These are phyloP conservation scores for Sporothrix humicola DNA, from an alignment of 2,329 filamentous ascomycete genomes.

Conservation along the genomic window DNA sequence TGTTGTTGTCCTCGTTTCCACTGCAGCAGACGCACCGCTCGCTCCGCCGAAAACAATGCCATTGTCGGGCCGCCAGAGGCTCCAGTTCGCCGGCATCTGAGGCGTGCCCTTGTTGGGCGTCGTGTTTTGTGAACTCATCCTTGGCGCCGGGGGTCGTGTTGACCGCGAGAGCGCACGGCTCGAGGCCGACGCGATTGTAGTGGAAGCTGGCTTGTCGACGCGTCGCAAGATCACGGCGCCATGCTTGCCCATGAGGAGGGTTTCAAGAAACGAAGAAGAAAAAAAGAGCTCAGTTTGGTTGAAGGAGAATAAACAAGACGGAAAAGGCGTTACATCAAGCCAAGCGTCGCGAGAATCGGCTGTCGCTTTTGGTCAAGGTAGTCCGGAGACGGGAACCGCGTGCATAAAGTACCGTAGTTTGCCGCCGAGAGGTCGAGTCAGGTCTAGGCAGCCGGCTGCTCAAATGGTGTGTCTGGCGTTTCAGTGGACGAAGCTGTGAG, in stretches of 20 bases:
- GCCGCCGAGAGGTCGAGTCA: not conserved
- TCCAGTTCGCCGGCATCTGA: conserved; percentile 36
- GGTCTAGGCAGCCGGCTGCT: conserved; percentile 10
- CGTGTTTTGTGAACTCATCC: not conserved
- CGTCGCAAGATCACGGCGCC: conserved; percentile 23
- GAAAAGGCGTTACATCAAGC: too few species aligned
- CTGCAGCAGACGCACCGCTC: not conserved
- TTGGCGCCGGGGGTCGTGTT: not conserved
- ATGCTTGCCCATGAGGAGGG: conserved; percentile 31
- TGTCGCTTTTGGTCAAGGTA: not conserved
- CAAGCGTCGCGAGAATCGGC: not conserved
- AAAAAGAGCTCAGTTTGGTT: not conserved
- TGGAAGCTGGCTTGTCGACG: conserved; percentile 1
- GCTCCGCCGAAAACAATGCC: conserved; percentile 47
- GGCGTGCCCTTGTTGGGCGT: not conserved
- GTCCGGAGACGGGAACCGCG: not conserved
- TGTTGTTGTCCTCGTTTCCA: conserved; percentile 20
- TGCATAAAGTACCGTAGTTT: not conserved
- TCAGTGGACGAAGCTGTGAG: not conserved
- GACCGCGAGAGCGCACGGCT: not conserved
- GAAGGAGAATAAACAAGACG: not conserved
- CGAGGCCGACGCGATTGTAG: not conserved
- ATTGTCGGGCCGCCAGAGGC: conserved; percentile 48
- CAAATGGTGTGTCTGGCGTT: not conserved
- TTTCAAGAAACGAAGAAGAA: not conserved